Evolutionary conservation across 352 stramenopile genomes (phyloP).

Genomic region (Elongisporangium senticosum): DNA sequence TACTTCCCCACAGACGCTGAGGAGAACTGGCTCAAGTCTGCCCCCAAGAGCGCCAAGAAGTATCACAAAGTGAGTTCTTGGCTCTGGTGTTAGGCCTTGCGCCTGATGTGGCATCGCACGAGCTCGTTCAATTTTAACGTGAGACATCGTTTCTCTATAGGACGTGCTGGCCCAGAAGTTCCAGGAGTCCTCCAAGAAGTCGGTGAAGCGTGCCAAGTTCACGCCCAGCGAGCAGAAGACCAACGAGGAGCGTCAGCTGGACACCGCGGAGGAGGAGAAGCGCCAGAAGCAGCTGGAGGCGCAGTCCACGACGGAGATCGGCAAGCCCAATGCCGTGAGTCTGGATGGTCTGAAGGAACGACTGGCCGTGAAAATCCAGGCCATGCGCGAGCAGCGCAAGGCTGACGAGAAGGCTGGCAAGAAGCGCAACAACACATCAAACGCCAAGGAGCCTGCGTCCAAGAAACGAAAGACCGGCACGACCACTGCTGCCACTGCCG

Average conservation of each 20-base stretch:
- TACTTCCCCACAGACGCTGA: constrained; percentile 79
- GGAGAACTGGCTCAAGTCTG: constrained; percentile 66
- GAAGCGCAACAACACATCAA: constrained; percentile 33
- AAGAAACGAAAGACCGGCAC: constrained; percentile 59
- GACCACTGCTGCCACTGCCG: constrained; percentile 19
- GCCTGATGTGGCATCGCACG: too few species aligned
- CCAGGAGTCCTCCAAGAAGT: constrained; percentile 53
- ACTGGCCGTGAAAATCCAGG: constrained; percentile 62
- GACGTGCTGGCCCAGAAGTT: constrained; percentile 50
- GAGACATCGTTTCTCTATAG: constrained; percentile 11
- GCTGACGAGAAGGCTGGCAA: constrained; percentile 55
- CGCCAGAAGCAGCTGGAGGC: constrained; percentile 31
- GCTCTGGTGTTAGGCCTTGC: not conserved
- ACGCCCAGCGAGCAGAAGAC: constrained; percentile 53
- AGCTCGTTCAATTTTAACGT: too few species aligned
- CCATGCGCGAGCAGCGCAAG: constrained; percentile 68
- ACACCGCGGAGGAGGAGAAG: constrained; percentile 41
- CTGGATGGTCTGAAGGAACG: constrained; percentile 64
- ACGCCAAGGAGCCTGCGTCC: constrained; percentile 20
- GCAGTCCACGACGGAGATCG: constrained; percentile 19
- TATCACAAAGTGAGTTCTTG: constrained; percentile 56
- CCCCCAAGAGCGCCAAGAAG: constrained; percentile 52
- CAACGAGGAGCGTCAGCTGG: constrained; percentile 53
- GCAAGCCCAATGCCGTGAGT: constrained; percentile 32
- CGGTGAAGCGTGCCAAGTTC: constrained; percentile 69